phyloP scores from a whole-genome alignment of 2,329 filamentous ascomycete genomes.

The Ceratocystis eucalypticola region DNA sequence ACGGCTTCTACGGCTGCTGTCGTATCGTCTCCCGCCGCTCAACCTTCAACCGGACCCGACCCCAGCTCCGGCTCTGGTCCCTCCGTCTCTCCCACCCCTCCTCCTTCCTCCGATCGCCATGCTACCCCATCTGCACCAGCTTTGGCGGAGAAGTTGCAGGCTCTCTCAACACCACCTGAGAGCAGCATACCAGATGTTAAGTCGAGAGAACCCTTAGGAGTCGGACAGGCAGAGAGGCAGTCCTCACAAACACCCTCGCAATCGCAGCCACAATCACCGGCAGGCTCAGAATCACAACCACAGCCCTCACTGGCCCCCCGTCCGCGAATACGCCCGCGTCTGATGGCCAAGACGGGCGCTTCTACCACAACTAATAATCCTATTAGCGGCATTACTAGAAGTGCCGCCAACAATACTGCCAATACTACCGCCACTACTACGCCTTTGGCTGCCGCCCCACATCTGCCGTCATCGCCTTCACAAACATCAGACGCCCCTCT shows the following conservation, averaged over 20 bases:
- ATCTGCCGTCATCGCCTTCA: neutral
- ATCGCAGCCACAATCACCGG: neutral
- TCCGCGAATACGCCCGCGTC: neutral
- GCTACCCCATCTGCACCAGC: neutral
- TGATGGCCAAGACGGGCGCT: neutral
- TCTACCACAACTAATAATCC: neutral
- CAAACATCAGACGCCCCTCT: neutral
- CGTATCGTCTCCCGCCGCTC: neutral
- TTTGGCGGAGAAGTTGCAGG: neutral
- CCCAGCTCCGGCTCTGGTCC: neutral
- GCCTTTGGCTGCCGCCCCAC: slow-evolving; percentile 6
- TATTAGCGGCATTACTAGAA: neutral
- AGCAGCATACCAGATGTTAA: neutral
- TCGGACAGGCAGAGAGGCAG: neutral
- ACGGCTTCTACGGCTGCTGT: slow-evolving; percentile 5
- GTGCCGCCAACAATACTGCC: neutral
- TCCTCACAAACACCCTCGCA: neutral
- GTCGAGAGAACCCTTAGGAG: neutral
- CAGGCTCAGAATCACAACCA: neutral
- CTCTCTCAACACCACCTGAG: neutral
- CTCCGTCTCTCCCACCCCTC: neutral
- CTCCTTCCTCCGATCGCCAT: neutral
- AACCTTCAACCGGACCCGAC: neutral
- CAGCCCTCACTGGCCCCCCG: neutral
- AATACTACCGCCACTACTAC: neutral